Evolutionary conservation across 1,284 basidiomycete genomes (phyloP), one percentile per base, ranked within the genome.

Genomic region (Boletus mariae): DNA sequence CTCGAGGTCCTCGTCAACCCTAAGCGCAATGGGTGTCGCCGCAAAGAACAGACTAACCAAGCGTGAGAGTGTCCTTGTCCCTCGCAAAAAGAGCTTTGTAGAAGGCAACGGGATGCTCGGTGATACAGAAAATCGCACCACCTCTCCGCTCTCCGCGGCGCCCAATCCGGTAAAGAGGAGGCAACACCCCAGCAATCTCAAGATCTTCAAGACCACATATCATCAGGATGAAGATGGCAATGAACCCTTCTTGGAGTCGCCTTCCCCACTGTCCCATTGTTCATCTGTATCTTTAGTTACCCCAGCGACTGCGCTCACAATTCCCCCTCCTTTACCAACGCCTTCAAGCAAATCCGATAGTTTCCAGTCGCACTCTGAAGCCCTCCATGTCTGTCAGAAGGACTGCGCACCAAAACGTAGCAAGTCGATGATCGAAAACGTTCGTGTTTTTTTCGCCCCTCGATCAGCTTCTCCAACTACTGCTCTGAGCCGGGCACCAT

Each of bases 61-160:
- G 60, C 82, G 85, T 57, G 85, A 88, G 64, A 89, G 84, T 52
- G 78, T 87, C 20, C 75, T 84, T 28, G 78, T 85, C 44, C 76
- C 78, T 26, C 72, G 83, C 49, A 75, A 79, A 55, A 80, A 72
- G 63, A 77, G 77, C 57, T 70, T 75, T 34, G 40, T 74, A 15
- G 75, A 77, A 20, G 49, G 54, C 38, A 57, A 42, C 10, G 59
- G 54, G 23, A 47, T 43, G 17, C 49, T 41, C 8, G 52, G 47
- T 51, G 62, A 61, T 50, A 59, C 37, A 6, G 65, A 66, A 37
- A 55, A 68, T 67, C 55, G 53, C 47, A 35, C 45, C 52, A 15
- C 46, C 13, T 38, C 48, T 45, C 34, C 26, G 3, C 43, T 53
- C 20, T 5, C 52, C 12, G 28, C 44, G n/a, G 45, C 32, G 8